Conservation (phyloP, 1,284 basidiomycete genomes). For the Tilletiaria anomala region DNA sequence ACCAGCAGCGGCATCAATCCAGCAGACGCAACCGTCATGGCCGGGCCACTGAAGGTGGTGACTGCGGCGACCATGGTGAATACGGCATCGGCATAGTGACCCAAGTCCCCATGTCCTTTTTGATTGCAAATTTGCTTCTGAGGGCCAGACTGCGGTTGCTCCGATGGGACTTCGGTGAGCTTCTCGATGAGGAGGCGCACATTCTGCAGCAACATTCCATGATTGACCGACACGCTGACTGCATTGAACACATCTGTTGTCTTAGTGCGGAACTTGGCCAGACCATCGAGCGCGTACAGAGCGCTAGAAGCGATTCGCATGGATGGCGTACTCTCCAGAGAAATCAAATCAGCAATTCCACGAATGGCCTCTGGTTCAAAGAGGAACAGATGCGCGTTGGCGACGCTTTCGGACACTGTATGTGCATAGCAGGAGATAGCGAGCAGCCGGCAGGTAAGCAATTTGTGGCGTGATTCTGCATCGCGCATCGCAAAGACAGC, state of each 20-base stretch:
- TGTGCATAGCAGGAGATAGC: constrained; percentile 63
- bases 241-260: constrained; percentile 75
- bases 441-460: constrained; percentile 66
- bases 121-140: no score
- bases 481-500: constrained; percentile 56
- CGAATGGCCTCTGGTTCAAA: constrained; percentile 75
- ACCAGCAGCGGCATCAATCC: constrained; percentile 70
- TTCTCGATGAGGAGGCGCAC: constrained; percentile 43
- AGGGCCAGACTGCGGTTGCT: no score
- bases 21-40: constrained; percentile 79
- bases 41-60: constrained; percentile 72
- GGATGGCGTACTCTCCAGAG: constrained; percentile 12
- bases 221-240: constrained; percentile 87
- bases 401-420: constrained; percentile 51
- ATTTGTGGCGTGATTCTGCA: constrained; percentile 57
- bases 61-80: constrained; percentile 77
- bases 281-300: constrained; percentile 73
- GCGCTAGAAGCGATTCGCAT: constrained; percentile 54
- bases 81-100: constrained; percentile 42
- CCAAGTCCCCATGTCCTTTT: no score
- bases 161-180: constrained; percentile 28
- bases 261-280: constrained; percentile 68
- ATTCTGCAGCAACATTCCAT: constrained; percentile 52
- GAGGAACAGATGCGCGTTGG: constrained; percentile 68
- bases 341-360: constrained; percentile 22